These are phyloP conservation scores for Pleurotus djamor DNA, from an alignment of 768 basidiomycete species.

Conservation along the genomic window DNA sequence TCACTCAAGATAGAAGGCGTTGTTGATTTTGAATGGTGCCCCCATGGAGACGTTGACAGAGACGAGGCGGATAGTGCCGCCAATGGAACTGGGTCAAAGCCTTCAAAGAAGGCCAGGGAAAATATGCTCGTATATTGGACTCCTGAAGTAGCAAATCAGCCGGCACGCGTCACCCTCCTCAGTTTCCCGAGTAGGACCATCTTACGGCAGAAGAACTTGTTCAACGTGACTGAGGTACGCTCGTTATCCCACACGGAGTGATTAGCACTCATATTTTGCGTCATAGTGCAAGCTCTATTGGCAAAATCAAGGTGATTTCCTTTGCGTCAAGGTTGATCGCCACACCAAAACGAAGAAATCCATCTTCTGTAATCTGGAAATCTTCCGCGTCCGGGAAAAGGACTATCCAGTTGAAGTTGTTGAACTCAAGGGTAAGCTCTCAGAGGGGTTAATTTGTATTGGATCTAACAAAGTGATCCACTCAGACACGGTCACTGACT, in stretches of 20 bases:
- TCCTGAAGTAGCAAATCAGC: constrained; percentile 94
- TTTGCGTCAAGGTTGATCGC: constrained; percentile 98
- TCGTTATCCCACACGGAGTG: constrained; percentile 1
- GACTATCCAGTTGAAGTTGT: constrained; percentile 97
- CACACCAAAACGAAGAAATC: constrained; percentile 99
- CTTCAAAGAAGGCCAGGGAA: constrained; percentile 68
- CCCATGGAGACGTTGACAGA: constrained; percentile 84
- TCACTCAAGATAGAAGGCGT: constrained; percentile 97
- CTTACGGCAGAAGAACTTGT: constrained; percentile 93
- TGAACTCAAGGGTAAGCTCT: constrained; percentile 81
- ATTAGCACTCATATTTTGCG: constrained; percentile 7
- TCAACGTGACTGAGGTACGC: constrained; percentile 94
- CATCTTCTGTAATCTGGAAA: constrained; percentile 96
- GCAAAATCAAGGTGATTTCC: constrained; percentile 98
- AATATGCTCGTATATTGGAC: constrained; percentile 98
- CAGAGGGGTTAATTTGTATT: background rate
- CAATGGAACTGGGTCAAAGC: constrained; percentile 37
- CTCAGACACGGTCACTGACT: constrained; percentile 89
- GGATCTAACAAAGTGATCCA: background rate
- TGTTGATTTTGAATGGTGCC: constrained; percentile 98
- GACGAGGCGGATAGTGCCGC: constrained; percentile 54
- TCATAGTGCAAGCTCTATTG: constrained; percentile 92
- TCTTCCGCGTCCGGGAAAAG: constrained; percentile 97
- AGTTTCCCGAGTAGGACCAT: constrained; percentile 82
- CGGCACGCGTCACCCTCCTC: constrained; percentile 93